Evolutionary conservation across 805 yeast genomes (phyloP), one percentile per base, ranked within the genome.

Genomic region (Candida nemodendra): DNA sequence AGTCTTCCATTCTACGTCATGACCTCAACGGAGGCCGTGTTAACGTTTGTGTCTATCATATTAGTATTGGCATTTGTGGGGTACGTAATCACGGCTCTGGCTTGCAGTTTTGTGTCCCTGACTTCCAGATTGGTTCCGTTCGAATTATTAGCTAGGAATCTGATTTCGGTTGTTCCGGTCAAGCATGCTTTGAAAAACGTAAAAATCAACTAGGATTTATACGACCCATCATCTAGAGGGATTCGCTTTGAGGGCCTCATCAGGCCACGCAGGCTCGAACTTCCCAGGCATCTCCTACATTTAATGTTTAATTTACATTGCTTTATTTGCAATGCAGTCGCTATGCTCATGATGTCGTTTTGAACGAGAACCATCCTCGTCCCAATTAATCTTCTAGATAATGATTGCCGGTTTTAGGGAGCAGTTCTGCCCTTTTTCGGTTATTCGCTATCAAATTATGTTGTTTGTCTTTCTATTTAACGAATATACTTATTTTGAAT

Each of bases 1-100:
- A 47, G 48, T 14, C 34, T 44, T 9, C 55, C 55, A 3, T 50
- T 50, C 31, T 50, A 50, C 31, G 32, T 50, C 18, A 48, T 50
- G 53, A 50, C 55, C 12, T 39, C 44, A 2, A 36, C 42, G 9
- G 55, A 50, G 33, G 48, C 46, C 2, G 35, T 42, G 2, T 39
- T 32, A 24, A 48, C 55, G 4, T 38, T 46, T 13, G 17, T 50
- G 9, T 34, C 44, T 4, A 30, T 48, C 7, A 4, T 44, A 12
- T 18, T 45, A 1, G 22, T 44, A 14, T 18, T 36, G 6, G 13
- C 27, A 9, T 23, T 47, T 18, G 12, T 47, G 14, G 22, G 33
- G 26, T 35, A 42, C 36, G 46, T 45, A 14, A 13, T 36, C 19
- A 25, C 31, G 11, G 43, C 38, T 11, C 19, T 42, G 18, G 38